These are phyloP conservation scores for Xylaria sp. DNA, from an alignment of 2,329 filamentous ascomycete species.

Conservation along the genomic window DNA sequence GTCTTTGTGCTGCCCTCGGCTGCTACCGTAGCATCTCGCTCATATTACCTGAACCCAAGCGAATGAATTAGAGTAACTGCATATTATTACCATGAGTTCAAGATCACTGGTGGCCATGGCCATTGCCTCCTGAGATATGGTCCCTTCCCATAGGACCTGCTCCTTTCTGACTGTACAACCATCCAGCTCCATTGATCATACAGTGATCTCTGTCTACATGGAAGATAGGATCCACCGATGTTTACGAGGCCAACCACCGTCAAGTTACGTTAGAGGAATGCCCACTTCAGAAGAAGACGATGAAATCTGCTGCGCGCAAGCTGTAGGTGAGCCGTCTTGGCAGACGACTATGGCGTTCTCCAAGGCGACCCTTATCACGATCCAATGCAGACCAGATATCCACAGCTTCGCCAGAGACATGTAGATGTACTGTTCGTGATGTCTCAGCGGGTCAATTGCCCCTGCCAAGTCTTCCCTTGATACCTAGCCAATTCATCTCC, in stretches of 20 bases:
- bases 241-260: constrained; percentile 1
- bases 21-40: too few species aligned
- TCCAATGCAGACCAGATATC: constrained; percentile 7
- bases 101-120: constrained; percentile 1
- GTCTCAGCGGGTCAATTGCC: constrained; percentile 3
- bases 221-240: constrained; percentile 1
- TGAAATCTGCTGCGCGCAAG: background rate
- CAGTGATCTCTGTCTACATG: background rate
- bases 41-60: background rate
- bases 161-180: background rate
- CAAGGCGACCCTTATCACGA: constrained; percentile 8
- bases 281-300: constrained; percentile 12
- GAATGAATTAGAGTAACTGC: constrained; percentile 3
- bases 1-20: too few species aligned
- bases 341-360: constrained; percentile 10
- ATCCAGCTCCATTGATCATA: background rate
- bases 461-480: constrained; percentile 13
- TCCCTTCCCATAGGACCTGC: constrained; percentile 1
- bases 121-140: constrained; percentile 3
- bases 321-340: constrained; percentile 16
- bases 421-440: constrained; percentile 4
- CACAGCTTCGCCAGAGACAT: constrained; percentile 7
- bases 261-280: constrained; percentile 13
- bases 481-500: constrained; percentile 35
- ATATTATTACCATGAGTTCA: background rate